These are phyloP conservation scores for Fusarium protoensiforme DNA, from an alignment of 2,329 filamentous ascomycete species.

Conservation along the genomic window DNA sequence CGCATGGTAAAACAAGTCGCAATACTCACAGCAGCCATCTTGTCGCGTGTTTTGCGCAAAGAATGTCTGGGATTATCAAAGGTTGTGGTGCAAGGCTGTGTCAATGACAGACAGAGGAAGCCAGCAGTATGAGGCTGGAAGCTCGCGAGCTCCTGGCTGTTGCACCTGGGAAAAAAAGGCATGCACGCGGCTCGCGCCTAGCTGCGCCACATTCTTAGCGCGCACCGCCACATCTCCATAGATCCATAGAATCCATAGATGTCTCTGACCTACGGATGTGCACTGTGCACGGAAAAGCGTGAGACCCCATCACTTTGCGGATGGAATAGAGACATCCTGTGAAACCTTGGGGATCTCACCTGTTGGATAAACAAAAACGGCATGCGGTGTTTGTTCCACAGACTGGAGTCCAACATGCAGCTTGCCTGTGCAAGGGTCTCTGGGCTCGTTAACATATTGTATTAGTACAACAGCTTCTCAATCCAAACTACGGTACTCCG, in stretches of 20 bases:
- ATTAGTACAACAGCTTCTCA: not conserved
- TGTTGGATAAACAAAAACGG: not conserved
- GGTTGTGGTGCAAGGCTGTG: constrained; percentile 26
- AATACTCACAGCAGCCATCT: constrained; percentile 65
- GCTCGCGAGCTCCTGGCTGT: constrained; percentile 27
- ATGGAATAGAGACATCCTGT: not conserved
- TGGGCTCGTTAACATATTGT: not conserved
- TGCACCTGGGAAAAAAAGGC: constrained; percentile 24
- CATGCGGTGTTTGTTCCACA: not conserved
- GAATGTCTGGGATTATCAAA: constrained; percentile 8
- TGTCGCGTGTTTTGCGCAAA: constrained; percentile 44
- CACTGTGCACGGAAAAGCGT: not conserved
- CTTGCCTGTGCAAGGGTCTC: not conserved
- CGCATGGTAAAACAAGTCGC: constrained; percentile 4
- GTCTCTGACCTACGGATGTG: not conserved
- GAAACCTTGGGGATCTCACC: not conserved
- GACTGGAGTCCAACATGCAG: not conserved
- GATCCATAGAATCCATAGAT: too few relatives aligned
- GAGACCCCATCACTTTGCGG: not conserved
- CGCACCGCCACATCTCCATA: constrained; percentile 24
- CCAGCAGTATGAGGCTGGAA: constrained; percentile 31
- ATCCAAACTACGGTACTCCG: not conserved
- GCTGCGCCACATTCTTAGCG: constrained; percentile 16
- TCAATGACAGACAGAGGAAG: constrained; percentile 15
- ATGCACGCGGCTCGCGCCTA: constrained; percentile 33